Conservation (phyloP, 2,329 filamentous ascomycete genomes). For the Elsinoe ampelina region DNA sequence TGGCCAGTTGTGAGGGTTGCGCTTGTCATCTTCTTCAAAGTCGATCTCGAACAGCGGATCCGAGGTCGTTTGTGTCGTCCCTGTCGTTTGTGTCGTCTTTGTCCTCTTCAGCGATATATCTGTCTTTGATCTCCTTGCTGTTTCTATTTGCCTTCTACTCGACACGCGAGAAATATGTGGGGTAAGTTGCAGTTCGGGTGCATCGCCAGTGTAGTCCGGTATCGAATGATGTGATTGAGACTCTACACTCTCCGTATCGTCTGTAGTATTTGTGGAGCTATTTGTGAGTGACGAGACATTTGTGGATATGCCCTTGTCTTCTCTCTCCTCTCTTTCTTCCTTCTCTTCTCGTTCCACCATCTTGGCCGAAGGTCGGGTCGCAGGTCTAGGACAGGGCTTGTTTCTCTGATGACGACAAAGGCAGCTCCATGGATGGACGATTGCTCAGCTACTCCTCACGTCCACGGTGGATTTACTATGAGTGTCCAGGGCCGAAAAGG, state of each 20-base stretch:
- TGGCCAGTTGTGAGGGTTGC: constrained; percentile 62
- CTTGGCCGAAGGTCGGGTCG: background rate
- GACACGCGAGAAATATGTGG: constrained; percentile 21
- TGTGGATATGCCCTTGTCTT: constrained; percentile 7
- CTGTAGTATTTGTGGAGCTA: constrained; percentile 5
- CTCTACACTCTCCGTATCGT: constrained; percentile 2
- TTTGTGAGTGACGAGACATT: constrained; percentile 3
- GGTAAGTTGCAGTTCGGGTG: constrained; percentile 19
- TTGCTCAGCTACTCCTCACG: too few relatives aligned
- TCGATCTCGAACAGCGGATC: constrained; percentile 62
- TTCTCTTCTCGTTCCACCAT: constrained; percentile 11
- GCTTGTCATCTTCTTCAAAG: constrained; percentile 54
- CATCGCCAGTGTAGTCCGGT: constrained; percentile 19
- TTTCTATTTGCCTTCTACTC: background rate
- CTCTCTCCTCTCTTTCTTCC: background rate
- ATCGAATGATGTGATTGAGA: background rate
- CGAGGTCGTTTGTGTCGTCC: constrained; percentile 22
- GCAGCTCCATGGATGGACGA: too few relatives aligned
- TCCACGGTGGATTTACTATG: too few relatives aligned
- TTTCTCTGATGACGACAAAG: too few relatives aligned
- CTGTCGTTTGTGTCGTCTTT: constrained; percentile 12
- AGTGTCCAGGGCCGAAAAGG: too few relatives aligned
- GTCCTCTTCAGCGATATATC: constrained; percentile 13
- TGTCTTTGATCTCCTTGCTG: constrained; percentile 6
- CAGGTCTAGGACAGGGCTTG: background rate